Evolutionary conservation across 805 yeast species (phyloP).

Genomic region (Candida lessepsii): DNA sequence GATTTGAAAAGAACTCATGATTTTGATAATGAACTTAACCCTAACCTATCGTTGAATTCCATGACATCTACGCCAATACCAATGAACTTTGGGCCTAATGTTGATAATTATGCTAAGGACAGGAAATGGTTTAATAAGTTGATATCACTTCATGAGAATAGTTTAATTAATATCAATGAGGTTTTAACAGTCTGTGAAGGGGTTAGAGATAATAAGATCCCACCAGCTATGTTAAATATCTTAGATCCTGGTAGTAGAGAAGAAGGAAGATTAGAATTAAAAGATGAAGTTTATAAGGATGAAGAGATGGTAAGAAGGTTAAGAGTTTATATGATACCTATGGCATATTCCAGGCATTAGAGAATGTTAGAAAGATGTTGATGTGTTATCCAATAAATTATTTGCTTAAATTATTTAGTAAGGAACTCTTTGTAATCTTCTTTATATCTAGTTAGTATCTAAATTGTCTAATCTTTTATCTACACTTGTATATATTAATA

Average conservation of each 20-base stretch:
- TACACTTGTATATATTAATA: too few species aligned
- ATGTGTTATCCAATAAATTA: background rate
- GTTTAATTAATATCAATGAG: slow-evolving; percentile 27
- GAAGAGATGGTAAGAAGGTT: slow-evolving; percentile 32
- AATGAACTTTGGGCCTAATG: slow-evolving; percentile 20
- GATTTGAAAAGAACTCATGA: background rate
- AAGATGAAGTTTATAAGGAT: slow-evolving; percentile 22
- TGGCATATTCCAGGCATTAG: slow-evolving; percentile 21
- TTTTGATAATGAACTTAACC: background rate
- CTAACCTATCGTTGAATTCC: background rate
- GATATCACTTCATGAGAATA: slow-evolving; percentile 26
- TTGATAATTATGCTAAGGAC: slow-evolving; percentile 28
- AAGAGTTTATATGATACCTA: slow-evolving; percentile 35
- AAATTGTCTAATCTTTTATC: too few species aligned
- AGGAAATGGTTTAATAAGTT: slow-evolving; percentile 38
- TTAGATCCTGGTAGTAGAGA: slow-evolving; percentile 29
- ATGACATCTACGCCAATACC: background rate
- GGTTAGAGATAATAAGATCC: slow-evolving; percentile 37
- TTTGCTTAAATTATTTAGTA: too few species aligned
- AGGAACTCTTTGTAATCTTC: too few species aligned
- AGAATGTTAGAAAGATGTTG: too few species aligned
- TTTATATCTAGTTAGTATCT: too few species aligned
- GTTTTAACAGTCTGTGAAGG: slow-evolving; percentile 36
- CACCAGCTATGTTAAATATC: slow-evolving; percentile 33
- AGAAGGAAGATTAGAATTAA: slow-evolving; percentile 10